Evolutionary conservation across 306 rosid species (phyloP).

Genomic region (Hylodesmum podocarpum): DNA sequence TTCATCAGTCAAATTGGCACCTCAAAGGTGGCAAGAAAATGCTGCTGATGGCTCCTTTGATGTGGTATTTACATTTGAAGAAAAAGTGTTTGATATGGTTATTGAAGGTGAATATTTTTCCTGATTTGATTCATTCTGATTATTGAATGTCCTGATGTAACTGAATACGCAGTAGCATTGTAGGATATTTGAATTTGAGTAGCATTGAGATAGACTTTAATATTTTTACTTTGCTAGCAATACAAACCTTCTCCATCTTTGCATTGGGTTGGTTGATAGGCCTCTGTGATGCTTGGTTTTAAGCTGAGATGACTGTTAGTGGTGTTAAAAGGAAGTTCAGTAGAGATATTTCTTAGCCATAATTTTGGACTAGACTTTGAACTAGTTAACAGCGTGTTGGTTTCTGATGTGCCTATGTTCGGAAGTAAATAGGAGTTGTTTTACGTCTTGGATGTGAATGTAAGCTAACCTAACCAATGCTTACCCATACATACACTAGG

Average conservation of each 20-base stretch:
- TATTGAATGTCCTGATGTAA: neutral
- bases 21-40: constrained; percentile 96
- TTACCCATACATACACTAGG: neutral
- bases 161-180: neutral
- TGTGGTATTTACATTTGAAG: constrained; percentile 81
- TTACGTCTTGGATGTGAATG: too few species aligned
- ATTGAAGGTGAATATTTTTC: constrained; percentile 67
- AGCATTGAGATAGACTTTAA: neutral
- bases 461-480: too few species aligned
- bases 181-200: constrained; percentile 1
- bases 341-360: neutral
- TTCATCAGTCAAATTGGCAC: constrained; percentile 68
- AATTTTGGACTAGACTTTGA: neutral
- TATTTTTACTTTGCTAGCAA: neutral
- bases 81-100: constrained; percentile 93
- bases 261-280: neutral
- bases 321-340: neutral
- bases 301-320: neutral
- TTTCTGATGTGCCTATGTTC: too few species aligned
- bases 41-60: constrained; percentile 84
- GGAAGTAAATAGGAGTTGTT: too few species aligned
- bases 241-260: neutral
- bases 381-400: neutral
- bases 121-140: constrained; percentile 11
- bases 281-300: neutral